Percentiles rank a stretch among this genome's conserved stretches.
Conservation (phyloP, 768 basidiomycete genomes). For the Cytidiella melzeri region DNA sequence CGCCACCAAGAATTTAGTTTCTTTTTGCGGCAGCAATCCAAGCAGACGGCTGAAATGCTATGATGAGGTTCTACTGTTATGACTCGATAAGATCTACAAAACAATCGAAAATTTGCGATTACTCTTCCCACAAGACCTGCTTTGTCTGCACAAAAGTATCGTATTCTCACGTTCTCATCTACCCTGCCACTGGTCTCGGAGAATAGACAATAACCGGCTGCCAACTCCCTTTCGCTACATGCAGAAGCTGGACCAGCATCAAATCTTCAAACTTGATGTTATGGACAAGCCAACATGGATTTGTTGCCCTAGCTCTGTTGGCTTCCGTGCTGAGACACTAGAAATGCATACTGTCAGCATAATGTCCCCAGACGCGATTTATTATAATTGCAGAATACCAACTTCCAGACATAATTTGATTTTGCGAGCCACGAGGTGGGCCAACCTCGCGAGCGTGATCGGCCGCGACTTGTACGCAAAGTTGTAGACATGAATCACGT, state of each 20-base stretch:
- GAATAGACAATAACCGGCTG: conserved; percentile 1
- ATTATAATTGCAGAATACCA: background rate
- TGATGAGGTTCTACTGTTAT: too few species aligned
- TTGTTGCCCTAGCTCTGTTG: conserved; percentile 51
- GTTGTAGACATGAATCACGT: background rate
- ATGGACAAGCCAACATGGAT: background rate
- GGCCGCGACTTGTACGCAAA: background rate
- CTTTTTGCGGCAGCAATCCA: too few species aligned
- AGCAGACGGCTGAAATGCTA: too few species aligned
- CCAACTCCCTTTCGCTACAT: conserved; percentile 8
- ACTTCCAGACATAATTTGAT: background rate
- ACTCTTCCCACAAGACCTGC: too few species aligned
- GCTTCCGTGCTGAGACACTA: conserved; percentile 84
- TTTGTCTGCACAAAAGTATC: too few species aligned
- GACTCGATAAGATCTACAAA: too few species aligned
- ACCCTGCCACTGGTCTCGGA: too few species aligned
- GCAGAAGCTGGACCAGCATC: background rate
- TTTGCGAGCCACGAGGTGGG: background rate
- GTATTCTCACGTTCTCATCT: too few species aligned
- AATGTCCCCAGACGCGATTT: conserved; percentile 28
- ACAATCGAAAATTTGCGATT: too few species aligned
- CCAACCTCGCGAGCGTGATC: background rate
- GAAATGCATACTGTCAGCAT: conserved; percentile 52
- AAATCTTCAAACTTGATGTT: background rate
- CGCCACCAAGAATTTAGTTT: too few species aligned